Percentiles rank a stretch among this genome's conserved stretches.
phyloP scores from a whole-genome alignment of 2,329 filamentous ascomycete species.

The Stagonosporopsis tanaceti region DNA sequence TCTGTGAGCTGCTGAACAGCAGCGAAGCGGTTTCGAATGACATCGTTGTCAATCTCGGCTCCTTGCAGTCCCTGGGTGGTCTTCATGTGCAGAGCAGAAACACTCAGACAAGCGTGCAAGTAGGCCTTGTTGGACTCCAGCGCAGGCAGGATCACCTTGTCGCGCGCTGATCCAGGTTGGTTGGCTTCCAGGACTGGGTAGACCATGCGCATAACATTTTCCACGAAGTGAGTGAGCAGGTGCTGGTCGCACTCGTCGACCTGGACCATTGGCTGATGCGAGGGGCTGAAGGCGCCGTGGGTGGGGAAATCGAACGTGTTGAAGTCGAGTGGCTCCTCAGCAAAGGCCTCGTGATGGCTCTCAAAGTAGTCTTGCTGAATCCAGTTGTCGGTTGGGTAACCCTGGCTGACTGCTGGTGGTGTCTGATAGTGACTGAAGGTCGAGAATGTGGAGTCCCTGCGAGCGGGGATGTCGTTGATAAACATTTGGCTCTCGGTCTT shows the following conservation, averaged over 20 bases:
- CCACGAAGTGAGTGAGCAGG: slow-evolving; percentile 88
- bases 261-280: slow-evolving; percentile 76
- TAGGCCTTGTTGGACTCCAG: slow-evolving; percentile 92
- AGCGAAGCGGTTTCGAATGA: slow-evolving; percentile 88
- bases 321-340: slow-evolving; percentile 66
- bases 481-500: slow-evolving; percentile 95
- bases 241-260: slow-evolving; percentile 88
- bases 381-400: slow-evolving; percentile 74
- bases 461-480: slow-evolving; percentile 86
- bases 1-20: slow-evolving; percentile 88
- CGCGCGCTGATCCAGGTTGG: slow-evolving; percentile 81
- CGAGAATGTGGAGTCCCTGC: slow-evolving; percentile 85
- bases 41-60: slow-evolving; percentile 85
- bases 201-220: slow-evolving; percentile 84
- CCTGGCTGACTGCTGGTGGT: slow-evolving; percentile 73
- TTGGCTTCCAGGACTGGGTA: slow-evolving; percentile 93
- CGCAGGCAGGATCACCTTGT: slow-evolving; percentile 84
- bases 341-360: slow-evolving; percentile 71
- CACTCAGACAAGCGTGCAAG: slow-evolving; percentile 93
- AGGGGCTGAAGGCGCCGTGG: slow-evolving; percentile 67
- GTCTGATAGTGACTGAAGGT: slow-evolving; percentile 92
- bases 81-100: slow-evolving; percentile 91
- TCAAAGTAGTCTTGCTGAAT: slow-evolving; percentile 76
- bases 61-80: slow-evolving; percentile 70
- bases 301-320: slow-evolving; percentile 84